These are phyloP conservation scores for Talaromyces borbonicus DNA, from an alignment of 495 filamentous ascomycete genomes.

Conservation along the genomic window DNA sequence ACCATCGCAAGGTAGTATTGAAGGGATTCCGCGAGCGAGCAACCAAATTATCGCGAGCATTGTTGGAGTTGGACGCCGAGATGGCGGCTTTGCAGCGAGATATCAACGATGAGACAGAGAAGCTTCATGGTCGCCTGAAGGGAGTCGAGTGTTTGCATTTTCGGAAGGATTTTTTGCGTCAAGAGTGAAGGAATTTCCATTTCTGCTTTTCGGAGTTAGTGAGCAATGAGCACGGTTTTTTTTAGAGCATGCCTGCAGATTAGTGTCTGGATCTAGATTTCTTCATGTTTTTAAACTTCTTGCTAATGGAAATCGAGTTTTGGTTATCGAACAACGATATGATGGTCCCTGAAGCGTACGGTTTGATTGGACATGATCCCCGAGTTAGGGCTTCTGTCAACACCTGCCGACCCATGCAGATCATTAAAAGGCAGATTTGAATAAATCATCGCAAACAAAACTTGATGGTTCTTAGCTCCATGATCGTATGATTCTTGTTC, in stretches of 20 bases:
- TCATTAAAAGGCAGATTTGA: too few relatives aligned
- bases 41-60: not conserved
- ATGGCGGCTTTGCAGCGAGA: not conserved
- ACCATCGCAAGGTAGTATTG: not conserved
- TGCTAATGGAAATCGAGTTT: too few relatives aligned
- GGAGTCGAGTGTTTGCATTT: not conserved
- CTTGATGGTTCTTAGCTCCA: too few relatives aligned
- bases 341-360: not conserved
- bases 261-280: too few relatives aligned
- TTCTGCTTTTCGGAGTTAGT: not conserved
- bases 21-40: not conserved
- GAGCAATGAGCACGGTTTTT: too few relatives aligned
- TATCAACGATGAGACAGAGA: not conserved
- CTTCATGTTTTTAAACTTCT: too few relatives aligned
- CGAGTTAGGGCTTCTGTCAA: too few relatives aligned
- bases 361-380: not conserved
- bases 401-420: too few relatives aligned
- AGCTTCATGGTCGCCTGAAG: not conserved
- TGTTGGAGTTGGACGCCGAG: not conserved
- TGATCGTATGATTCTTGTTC: too few relatives aligned
- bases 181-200: not conserved
- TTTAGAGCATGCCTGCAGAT: too few relatives aligned
- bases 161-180: not conserved
- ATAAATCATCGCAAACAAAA: too few relatives aligned
- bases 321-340: too few relatives aligned